Evolutionary conservation across 805 yeast species (phyloP).

Genomic region (Barnettozyma sp.): DNA sequence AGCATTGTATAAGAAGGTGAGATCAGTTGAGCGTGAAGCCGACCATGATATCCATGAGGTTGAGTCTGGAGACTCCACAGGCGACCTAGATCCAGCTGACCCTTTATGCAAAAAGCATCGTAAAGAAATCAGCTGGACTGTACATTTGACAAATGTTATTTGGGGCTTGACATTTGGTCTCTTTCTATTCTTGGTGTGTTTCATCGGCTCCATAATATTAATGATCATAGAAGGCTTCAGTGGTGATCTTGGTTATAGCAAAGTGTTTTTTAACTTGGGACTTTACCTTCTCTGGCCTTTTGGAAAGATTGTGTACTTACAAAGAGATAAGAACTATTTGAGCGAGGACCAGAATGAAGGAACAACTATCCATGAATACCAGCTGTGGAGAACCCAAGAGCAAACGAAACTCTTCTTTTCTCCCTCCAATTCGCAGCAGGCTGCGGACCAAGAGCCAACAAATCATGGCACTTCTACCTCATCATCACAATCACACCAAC

Average conservation of each 20-base stretch:
- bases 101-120: slow-evolving; percentile 4
- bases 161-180: slow-evolving; percentile 78
- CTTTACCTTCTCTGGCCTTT: slow-evolving; percentile 77
- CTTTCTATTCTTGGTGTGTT: slow-evolving; percentile 46
- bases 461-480: slow-evolving; percentile 1
- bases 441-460: not conserved
- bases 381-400: slow-evolving; percentile 75
- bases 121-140: slow-evolving; percentile 48
- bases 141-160: slow-evolving; percentile 56
- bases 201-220: slow-evolving; percentile 38
- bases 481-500: not conserved
- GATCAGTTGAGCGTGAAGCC: slow-evolving; percentile 88
- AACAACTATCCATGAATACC: slow-evolving; percentile 73
- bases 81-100: not conserved
- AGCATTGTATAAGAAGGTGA: slow-evolving; percentile 83
- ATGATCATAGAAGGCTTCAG: slow-evolving; percentile 27
- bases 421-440: slow-evolving; percentile 23
- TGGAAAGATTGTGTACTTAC: slow-evolving; percentile 79
- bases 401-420: slow-evolving; percentile 72
- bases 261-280: slow-evolving; percentile 53
- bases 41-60: slow-evolving; percentile 90
- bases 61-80: slow-evolving; percentile 14
- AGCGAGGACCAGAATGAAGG: slow-evolving; percentile 89
- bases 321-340: slow-evolving; percentile 71
- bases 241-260: slow-evolving; percentile 52